Base-by-base conservation (phyloP, 768 basidiomycete genomes). In the Boletellus ananiceps region DNA sequence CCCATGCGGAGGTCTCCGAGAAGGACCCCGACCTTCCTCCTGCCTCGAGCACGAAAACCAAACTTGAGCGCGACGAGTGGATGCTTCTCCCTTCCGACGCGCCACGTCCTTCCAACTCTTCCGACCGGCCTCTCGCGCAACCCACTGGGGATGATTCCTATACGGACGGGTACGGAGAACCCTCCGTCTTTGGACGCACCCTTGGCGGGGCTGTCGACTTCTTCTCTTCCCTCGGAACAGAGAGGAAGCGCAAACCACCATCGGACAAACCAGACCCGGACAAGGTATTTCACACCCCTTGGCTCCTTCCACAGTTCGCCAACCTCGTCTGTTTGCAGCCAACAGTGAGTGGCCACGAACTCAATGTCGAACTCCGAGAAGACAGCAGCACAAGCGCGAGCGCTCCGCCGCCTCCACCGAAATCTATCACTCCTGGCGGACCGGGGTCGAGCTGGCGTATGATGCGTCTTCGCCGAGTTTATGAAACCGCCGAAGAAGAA, bases 371-470 rank as follows among this genome's bases (percentile, higher is more conserved):
- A 40, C 66, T 88, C 37, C 73, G 68, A 48, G 70, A 79, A 52
- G 76, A 73, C 8, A 69, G 57, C 25, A 50, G 71, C 9, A 64
- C 72, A 21, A 67, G 78, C 49, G 63, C 71, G 12, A 70, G 74
- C 44, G 71, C 37, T 15, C 55, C 60, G 2, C 60, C 71, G 1
- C 65, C 69, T 33, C 70, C 73, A 42, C 68, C 76, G 5, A 81
- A 78, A 64, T 62, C 79, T 18, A 65, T 72, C 47, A 81, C 79
- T 0, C 91, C 93, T 0, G 95, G 95, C 2, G 93, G 92, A 2
- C 88, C 93, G 5, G 95, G 95, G 11, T 92, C 91, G 2, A 84
- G 83, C 62, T 99, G 96, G 95, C 84, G 96, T 14, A 98, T 98
- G 96, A 93, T 90, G 84, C 92, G 93, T 58, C 80, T 99, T 0